Percentiles rank a stretch among this genome's conserved stretches.
Evolutionary conservation across 805 yeast species (phyloP).

Genomic region (Peterozyma xylosa): DNA sequence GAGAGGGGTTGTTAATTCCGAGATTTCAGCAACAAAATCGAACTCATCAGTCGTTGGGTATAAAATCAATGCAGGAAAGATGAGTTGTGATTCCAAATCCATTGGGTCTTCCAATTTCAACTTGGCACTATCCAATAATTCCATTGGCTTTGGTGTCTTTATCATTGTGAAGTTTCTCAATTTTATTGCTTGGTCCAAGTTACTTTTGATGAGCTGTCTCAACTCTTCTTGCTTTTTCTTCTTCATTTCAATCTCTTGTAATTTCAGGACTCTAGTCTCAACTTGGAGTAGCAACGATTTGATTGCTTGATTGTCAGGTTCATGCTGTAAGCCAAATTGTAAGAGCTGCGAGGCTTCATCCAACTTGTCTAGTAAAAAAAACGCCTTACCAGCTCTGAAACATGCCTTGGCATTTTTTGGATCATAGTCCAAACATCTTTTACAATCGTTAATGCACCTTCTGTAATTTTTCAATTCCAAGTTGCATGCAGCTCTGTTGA

Average conservation of each 20-base stretch:
- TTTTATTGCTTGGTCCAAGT: constrained; percentile 51
- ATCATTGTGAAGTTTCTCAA: constrained; percentile 49
- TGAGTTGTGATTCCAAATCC: constrained; percentile 69
- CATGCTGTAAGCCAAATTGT: constrained; percentile 57
- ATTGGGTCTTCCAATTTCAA: constrained; percentile 53
- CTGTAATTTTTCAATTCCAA: constrained; percentile 80
- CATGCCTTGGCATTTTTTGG: constrained; percentile 77
- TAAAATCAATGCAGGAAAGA: constrained; percentile 73
- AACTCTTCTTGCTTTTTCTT: constrained; percentile 28
- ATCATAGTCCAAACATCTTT: constrained; percentile 55
- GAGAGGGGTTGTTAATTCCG: constrained; percentile 62
- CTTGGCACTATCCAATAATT: constrained; percentile 42
- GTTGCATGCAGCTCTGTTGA: constrained; percentile 90
- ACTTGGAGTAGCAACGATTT: constrained; percentile 35
- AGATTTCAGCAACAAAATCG: constrained; percentile 68
- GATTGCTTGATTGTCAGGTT: constrained; percentile 52
- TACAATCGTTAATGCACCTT: constrained; percentile 80
- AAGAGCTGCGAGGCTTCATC: constrained; percentile 69
- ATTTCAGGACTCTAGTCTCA: constrained; percentile 16
- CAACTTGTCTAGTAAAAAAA: constrained; percentile 52
- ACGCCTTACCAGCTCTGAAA: constrained; percentile 79
- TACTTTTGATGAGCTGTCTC: constrained; percentile 30
- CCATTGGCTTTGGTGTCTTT: constrained; percentile 46
- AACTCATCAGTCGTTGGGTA: constrained; percentile 83
- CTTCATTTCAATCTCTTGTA: constrained; percentile 19